phyloP scores from a whole-genome alignment of 1,284 basidiomycete genomes.

The Sporisorium reilianum region DNA sequence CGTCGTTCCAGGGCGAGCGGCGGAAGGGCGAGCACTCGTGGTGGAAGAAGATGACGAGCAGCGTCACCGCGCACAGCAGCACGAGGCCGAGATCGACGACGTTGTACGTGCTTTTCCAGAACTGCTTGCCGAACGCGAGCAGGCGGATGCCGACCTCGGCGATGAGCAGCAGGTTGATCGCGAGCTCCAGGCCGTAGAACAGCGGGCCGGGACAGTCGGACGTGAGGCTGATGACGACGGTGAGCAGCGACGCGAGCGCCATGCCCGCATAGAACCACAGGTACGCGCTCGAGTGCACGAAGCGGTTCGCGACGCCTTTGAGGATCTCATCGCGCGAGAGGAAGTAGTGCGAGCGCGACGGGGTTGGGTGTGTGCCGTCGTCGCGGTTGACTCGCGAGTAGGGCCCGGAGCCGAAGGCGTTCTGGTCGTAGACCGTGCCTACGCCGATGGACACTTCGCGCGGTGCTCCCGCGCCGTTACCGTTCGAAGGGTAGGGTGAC shows the following conservation, averaged over 20 bases:
- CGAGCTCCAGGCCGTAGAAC: conserved; percentile 65
- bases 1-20: conserved; percentile 13
- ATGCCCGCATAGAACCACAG: conserved; percentile 67
- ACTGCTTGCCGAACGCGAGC: conserved; percentile 66
- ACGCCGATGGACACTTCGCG: conserved; percentile 38
- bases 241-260: conserved; percentile 63
- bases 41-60: conserved; percentile 64
- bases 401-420: conserved; percentile 21
- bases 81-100: conserved; percentile 65
- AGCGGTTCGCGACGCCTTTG: conserved; percentile 67
- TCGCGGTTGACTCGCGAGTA: conserved; percentile 24
- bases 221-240: conserved; percentile 61
- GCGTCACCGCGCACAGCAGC: conserved; percentile 62
- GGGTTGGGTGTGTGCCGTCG: conserved; percentile 11
- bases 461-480: conserved; percentile 5
- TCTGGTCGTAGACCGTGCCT: conserved; percentile 37
- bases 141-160: conserved; percentile 64
- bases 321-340: conserved; percentile 63
- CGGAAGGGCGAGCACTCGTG: conserved; percentile 67
- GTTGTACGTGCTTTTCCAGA: conserved; percentile 68
- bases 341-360: conserved; percentile 58
- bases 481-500: conserved; percentile 17
- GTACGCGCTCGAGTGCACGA: conserved; percentile 67
- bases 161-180: conserved; percentile 65
- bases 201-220: conserved; percentile 63